Evolutionary conservation across 495 filamentous ascomycete genomes (phyloP).

Genomic region (Xylaria intraflava): DNA sequence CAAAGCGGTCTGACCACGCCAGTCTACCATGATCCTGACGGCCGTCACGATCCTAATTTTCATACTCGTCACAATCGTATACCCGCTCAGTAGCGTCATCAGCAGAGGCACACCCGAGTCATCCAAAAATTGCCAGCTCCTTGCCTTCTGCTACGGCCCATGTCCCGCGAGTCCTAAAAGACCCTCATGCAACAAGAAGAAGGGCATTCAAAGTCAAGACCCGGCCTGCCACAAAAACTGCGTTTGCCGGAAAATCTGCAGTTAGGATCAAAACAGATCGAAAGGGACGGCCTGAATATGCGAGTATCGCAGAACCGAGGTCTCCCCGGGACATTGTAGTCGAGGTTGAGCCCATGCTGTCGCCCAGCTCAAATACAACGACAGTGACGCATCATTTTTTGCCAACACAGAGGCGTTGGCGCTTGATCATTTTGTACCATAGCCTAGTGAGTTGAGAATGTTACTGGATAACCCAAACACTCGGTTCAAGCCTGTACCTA

Average conservation of each 20-base stretch:
- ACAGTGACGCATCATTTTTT: too few relatives aligned
- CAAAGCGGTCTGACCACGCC: not conserved
- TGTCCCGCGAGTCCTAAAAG: not conserved
- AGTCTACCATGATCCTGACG: not conserved
- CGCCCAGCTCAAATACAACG: too few relatives aligned
- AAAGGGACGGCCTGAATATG: too few relatives aligned
- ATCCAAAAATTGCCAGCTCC: not conserved
- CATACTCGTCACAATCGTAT: not conserved
- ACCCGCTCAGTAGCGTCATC: not conserved
- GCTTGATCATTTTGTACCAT: too few relatives aligned
- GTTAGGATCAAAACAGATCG: not conserved
- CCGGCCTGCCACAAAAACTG: not conserved
- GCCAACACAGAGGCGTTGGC: too few relatives aligned
- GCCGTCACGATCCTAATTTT: not conserved
- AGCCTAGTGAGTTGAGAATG: too few relatives aligned
- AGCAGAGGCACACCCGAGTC: not conserved
- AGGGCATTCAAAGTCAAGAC: not conserved
- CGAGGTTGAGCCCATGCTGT: too few relatives aligned
- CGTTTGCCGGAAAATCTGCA: not conserved
- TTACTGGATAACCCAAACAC: too few relatives aligned
- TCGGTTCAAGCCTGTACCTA: too few relatives aligned
- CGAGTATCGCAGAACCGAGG: too few relatives aligned
- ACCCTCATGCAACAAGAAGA: not conserved
- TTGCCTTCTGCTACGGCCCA: conserved; percentile 1
- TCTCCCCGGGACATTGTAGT: too few relatives aligned